Evolutionary conservation across 352 stramenopile genomes (phyloP).

Genomic region (Pythium chondricola): DNA sequence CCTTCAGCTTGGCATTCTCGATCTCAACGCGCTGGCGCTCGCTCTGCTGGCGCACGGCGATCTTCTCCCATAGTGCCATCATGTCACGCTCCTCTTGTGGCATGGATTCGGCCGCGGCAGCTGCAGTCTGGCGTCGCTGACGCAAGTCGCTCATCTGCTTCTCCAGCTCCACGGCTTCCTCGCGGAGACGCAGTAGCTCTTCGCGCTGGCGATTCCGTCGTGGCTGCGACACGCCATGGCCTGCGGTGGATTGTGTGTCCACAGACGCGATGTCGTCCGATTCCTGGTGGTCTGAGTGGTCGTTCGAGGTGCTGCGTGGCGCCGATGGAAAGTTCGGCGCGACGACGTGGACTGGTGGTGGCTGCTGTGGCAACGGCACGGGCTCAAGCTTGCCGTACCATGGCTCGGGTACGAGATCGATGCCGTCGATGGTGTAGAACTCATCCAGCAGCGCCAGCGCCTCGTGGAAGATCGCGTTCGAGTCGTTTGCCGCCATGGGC

Average conservation of each 20-base stretch:
- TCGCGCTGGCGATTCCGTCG: slow-evolving; percentile 17
- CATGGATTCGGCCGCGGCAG: slow-evolving; percentile 10
- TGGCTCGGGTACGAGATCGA: slow-evolving; percentile 12
- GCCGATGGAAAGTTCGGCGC: too few species aligned
- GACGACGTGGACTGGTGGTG: too few species aligned
- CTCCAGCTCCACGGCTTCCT: slow-evolving; percentile 29
- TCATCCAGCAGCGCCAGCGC: slow-evolving; percentile 18
- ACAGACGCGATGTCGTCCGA: slow-evolving; percentile 1
- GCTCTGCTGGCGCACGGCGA: slow-evolving; percentile 8
- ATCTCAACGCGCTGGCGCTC: slow-evolving; percentile 6
- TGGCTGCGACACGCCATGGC: neutral
- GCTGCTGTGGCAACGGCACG: neutral
- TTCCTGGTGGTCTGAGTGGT: slow-evolving; percentile 1
- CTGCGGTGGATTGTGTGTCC: slow-evolving; percentile 2
- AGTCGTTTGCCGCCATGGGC: neutral
- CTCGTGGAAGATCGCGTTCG: slow-evolving; percentile 16
- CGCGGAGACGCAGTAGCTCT: slow-evolving; percentile 31
- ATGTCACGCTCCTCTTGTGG: slow-evolving; percentile 17
- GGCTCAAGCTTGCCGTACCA: slow-evolving; percentile 8
- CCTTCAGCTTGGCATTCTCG: slow-evolving; percentile 16
- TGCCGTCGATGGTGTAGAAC: slow-evolving; percentile 14
- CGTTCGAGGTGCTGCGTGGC: neutral
- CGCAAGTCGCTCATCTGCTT: slow-evolving; percentile 12
- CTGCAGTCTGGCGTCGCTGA: slow-evolving; percentile 7
- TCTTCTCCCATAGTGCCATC: slow-evolving; percentile 18